A percentile compares a stretch with the other conserved stretches of the same genome.
Evolutionary conservation across 768 basidiomycete genomes (phyloP).

Genomic region (Lactarius deliciosus): DNA sequence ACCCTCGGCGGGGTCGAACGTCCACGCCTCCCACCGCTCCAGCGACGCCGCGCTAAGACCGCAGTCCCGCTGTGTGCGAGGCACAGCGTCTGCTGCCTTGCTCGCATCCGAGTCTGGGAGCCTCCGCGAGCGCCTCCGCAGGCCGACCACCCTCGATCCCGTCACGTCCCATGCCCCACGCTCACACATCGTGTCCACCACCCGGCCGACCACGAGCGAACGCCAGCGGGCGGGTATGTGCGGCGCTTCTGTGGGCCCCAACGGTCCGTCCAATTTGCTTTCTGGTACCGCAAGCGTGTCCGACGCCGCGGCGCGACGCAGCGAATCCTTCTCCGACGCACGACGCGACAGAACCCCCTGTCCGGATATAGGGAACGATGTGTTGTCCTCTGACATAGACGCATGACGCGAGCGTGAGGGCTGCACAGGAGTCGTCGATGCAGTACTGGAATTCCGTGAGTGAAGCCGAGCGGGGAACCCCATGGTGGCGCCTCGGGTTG

Average conservation of each 20-base stretch:
- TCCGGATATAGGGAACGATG: conserved; percentile 74
- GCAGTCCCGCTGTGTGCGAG: conserved; percentile 26
- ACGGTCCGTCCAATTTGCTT: conserved; percentile 36
- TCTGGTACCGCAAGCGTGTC: conserved; percentile 49
- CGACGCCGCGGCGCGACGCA: conserved; percentile 45
- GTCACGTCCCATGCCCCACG: conserved; percentile 76
- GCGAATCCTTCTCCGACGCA: conserved; percentile 63
- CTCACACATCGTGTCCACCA: conserved; percentile 62
- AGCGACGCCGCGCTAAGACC: conserved; percentile 65
- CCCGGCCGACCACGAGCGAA: conserved; percentile 52
- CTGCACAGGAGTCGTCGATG: conserved; percentile 42
- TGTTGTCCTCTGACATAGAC: conserved; percentile 48
- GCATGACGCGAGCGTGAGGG: conserved; percentile 51
- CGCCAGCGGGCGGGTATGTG: conserved; percentile 47
- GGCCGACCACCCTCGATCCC: conserved; percentile 55
- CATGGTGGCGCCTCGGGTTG: conserved; percentile 42
- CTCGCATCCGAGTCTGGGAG: conserved; percentile 3
- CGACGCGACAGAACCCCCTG: conserved; percentile 80
- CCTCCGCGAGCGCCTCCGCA: conserved; percentile 62
- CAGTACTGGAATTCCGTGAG: conserved; percentile 63
- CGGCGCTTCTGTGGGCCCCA: conserved; percentile 28
- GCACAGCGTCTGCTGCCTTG: conserved; percentile 24
- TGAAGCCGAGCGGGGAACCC: conserved; percentile 47
- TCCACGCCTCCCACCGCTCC: conserved; percentile 85
- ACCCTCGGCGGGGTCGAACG: conserved; percentile 59